Base-by-base conservation (phyloP, 352 stramenopile genomes). In the Phytophthora colocasiae region DNA sequence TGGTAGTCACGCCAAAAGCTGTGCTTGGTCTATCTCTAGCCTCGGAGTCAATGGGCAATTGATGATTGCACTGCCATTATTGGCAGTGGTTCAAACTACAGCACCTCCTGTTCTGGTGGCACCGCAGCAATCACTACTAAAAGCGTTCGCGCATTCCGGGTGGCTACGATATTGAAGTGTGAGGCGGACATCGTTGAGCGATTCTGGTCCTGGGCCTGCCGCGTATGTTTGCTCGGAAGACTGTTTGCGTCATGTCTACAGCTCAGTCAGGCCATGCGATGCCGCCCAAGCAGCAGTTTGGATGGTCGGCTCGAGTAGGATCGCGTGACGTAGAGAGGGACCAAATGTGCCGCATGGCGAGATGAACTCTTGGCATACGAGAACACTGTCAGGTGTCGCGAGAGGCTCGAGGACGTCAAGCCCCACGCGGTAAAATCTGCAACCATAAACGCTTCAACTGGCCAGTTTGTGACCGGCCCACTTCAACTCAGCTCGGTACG, bases 151-250 rank as follows among this genome's bases (percentile, higher is more conserved):
- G 31, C 48, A 44, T 61, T 61, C 53, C 19, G 53, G 17, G 39
- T 60, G 53, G 54, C 31, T 9, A 14, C 31, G 31, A 36, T 36
- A 36, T 46, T 52, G 53, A 51, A 19, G 12, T 14, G 19, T 27
- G 24, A 36, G 8, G 45, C 19, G 57, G 46, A 49, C 24, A 58
- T 51, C 26, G 29, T 45, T 43, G 57, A 64, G 27, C 40, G 29
- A 12, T 32, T 41, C 11, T 58, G 47, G 36, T 48, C 57, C 45
- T 38, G 12, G 36, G 14, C 31, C 34, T 15, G 29, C 27, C 45
- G 38, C 61, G 61, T 58, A 57, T 69, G 61, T 69, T 69, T 58
- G 29, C 36, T 27, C 48, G 51, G 60, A 61, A 67, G 41, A 6
- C 24, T 55, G 32, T 15, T 32, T 38, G 22, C 39, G 17, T 43